Conservation (phyloP, 352 stramenopile species). For the Aphanomyces stellatus region DNA sequence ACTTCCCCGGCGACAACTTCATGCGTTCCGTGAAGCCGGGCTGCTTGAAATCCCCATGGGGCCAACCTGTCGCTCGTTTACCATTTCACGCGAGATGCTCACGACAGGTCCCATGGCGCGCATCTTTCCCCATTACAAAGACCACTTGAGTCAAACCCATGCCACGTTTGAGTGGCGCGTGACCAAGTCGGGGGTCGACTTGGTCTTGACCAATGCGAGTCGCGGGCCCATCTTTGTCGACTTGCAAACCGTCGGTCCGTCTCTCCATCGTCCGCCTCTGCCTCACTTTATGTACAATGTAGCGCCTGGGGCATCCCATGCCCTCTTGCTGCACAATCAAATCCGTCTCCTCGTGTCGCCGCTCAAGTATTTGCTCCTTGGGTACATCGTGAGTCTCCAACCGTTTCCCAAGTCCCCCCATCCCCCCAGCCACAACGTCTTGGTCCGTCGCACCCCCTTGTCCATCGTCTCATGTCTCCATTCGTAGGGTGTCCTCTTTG, state of each 20-base stretch:
- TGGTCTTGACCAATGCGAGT: constrained; percentile 11
- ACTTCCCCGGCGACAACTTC: background rate
- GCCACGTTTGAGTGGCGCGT: constrained; percentile 10
- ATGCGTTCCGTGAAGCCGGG: constrained; percentile 11
- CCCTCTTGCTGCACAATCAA: background rate
- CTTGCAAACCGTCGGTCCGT: background rate
- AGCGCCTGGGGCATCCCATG: background rate
- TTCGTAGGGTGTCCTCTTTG: constrained; percentile 14
- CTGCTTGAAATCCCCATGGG: constrained; percentile 6
- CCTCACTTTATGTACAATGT: too few relatives aligned
- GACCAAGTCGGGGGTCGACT: background rate
- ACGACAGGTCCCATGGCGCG: background rate
- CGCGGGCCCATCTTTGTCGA: constrained; percentile 3
- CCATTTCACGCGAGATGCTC: constrained; percentile 12
- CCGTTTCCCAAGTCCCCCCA: background rate
- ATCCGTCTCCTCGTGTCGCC: constrained; percentile 2
- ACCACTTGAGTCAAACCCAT: constrained; percentile 1
- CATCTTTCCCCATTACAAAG: constrained; percentile 11
- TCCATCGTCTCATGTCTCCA: background rate
- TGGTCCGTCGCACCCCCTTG: background rate
- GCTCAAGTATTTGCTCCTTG: background rate
- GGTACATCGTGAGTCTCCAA: constrained; percentile 1
- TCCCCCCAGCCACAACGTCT: background rate
- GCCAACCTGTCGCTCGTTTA: background rate
- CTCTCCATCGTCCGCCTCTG: background rate